phyloP scores from a whole-genome alignment of 495 filamentous ascomycete species.

The Penicillium coprophilum region DNA sequence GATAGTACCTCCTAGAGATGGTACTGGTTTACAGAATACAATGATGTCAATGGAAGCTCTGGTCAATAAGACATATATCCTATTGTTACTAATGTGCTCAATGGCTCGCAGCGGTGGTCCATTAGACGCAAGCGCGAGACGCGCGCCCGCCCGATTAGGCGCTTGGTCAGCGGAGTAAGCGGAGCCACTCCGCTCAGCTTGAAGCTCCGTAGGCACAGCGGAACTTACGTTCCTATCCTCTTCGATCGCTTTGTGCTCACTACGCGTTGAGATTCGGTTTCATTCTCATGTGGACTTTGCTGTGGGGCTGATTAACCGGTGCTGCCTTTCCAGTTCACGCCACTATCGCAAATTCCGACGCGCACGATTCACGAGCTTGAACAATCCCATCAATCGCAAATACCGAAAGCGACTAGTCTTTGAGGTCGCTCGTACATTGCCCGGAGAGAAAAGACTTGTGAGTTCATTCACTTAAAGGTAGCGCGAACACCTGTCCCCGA shows the following conservation, averaged over 20 bases:
- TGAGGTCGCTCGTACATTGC: too few relatives aligned
- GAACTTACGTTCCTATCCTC: not conserved
- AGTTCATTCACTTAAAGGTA: not conserved
- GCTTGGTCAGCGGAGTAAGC: slow-evolving; percentile 13
- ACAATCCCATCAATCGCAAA: slow-evolving; percentile 2
- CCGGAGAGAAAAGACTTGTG: not conserved
- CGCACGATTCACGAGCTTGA: slow-evolving; percentile 2
- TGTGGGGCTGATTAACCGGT: not conserved
- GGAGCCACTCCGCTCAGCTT: slow-evolving; percentile 8
- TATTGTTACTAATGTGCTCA: not conserved
- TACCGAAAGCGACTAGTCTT: not conserved
- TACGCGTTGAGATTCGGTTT: not conserved
- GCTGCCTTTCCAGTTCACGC: not conserved
- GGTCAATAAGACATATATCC: not conserved
- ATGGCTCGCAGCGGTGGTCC: not conserved
- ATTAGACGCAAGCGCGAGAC: slow-evolving; percentile 5
- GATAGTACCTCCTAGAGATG: too few relatives aligned
- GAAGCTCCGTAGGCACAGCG: slow-evolving; percentile 6
- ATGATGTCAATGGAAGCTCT: not conserved
- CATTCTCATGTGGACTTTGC: not conserved
- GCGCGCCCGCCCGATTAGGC: not conserved
- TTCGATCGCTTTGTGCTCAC: not conserved
- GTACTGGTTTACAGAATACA: not conserved
- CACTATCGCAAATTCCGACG: slow-evolving; percentile 1
- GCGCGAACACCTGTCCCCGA: not conserved